A percentile compares a stretch with the other conserved stretches of the same genome.
Conservation (phyloP, 2,329 filamentous ascomycete species). For the Ambrosiella cleistominuta region DNA sequence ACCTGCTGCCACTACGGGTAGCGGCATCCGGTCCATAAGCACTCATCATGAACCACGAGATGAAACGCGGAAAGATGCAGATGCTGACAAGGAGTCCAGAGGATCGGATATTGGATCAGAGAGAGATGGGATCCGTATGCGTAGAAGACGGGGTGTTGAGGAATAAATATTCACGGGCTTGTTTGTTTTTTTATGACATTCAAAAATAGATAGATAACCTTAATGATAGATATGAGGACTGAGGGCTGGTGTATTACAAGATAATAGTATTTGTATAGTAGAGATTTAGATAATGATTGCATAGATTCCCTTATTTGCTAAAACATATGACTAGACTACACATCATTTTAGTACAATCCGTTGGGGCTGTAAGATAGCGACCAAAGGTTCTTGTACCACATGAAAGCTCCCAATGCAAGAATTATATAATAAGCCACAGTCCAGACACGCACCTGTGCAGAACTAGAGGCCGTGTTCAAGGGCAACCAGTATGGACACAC, state of each 20-base stretch:
- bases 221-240: neutral
- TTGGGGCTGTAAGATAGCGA: slow-evolving; percentile 42
- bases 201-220: neutral
- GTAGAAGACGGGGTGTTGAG: slow-evolving; percentile 22
- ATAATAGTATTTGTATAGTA: neutral
- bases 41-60: slow-evolving; percentile 1
- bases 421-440: slow-evolving; percentile 65
- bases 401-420: slow-evolving; percentile 50
- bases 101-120: slow-evolving; percentile 8
- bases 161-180: slow-evolving; percentile 4
- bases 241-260: neutral
- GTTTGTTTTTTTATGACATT: neutral
- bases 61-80: slow-evolving; percentile 20
- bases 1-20: slow-evolving; percentile 23
- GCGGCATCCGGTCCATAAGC: slow-evolving; percentile 23
- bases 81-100: slow-evolving; percentile 33
- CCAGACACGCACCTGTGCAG: slow-evolving; percentile 30
- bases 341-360: slow-evolving; percentile 3
- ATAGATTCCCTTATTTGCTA: neutral
- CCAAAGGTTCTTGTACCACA: slow-evolving; percentile 58
- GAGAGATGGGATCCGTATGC: slow-evolving; percentile 21
- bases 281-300: too few relatives aligned
- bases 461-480: slow-evolving; percentile 15
- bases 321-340: neutral
- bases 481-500: slow-evolving; percentile 38